Conservation (phyloP, 768 basidiomycete genomes). For the Psilocybe cubensis region DNA sequence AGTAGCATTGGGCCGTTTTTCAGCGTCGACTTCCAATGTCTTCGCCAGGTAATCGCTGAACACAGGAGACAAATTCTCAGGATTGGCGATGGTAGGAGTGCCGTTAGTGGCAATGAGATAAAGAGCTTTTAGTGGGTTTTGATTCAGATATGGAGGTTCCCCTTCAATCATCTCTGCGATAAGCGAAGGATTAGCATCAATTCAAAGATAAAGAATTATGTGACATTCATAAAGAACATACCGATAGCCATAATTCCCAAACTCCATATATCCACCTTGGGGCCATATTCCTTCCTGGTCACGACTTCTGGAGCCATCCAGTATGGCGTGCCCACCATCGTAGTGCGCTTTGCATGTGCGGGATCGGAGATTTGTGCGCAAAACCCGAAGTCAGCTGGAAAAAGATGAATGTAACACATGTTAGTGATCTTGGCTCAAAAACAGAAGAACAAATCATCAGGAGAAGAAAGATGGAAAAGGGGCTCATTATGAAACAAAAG, state of each 20-base stretch:
- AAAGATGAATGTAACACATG: conserved; percentile 3
- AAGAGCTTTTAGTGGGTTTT: conserved; percentile 94
- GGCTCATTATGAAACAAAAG: conserved; percentile 1
- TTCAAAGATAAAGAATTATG: not conserved
- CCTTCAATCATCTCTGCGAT: conserved; percentile 94
- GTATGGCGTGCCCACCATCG: conserved; percentile 98
- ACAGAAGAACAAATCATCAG: conserved; percentile 1
- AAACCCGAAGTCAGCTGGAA: conserved; percentile 94
- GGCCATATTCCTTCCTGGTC: conserved; percentile 95
- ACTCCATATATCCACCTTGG: conserved; percentile 98
- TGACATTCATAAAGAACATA: conserved; percentile 34
- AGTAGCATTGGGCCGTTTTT: conserved; percentile 88
- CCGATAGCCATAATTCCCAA: conserved; percentile 97
- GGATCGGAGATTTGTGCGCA: conserved; percentile 94
- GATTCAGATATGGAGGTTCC: conserved; percentile 94
- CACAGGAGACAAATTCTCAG: conserved; percentile 66
- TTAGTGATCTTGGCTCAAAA: conserved; percentile 8
- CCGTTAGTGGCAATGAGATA: conserved; percentile 99
- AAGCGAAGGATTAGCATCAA: conserved; percentile 1
- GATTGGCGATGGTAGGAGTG: conserved; percentile 95
- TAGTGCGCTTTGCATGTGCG: conserved; percentile 90
- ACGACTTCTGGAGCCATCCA: conserved; percentile 99
- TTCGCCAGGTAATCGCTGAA: conserved; percentile 91
- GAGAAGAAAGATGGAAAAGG: not conserved
- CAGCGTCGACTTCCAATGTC: conserved; percentile 92